A percentile compares a stretch with the other conserved stretches of the same genome.
Evolutionary conservation across 768 basidiomycete species (phyloP).

Genomic region (Tubosaeta brunneosetosa): DNA sequence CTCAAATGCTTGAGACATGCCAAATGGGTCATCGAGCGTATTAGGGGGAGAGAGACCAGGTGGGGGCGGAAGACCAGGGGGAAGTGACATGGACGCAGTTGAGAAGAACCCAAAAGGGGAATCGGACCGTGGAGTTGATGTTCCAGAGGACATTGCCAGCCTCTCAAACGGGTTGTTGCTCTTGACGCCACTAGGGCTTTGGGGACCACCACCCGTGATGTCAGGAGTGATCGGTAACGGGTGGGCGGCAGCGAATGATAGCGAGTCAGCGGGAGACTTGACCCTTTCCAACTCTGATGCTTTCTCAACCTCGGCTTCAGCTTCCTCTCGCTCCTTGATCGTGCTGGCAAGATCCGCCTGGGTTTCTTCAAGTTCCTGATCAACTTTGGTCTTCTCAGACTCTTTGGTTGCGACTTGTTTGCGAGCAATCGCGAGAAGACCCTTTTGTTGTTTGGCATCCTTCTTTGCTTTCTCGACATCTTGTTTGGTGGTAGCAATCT

Average conservation of each 20-base stretch:
- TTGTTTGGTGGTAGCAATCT: constrained; percentile 63
- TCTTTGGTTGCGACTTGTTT: constrained; percentile 90
- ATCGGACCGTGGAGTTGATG: constrained; percentile 42
- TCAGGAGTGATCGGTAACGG: constrained; percentile 72
- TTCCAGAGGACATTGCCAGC: constrained; percentile 45
- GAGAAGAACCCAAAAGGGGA: constrained; percentile 59
- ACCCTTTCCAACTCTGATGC: constrained; percentile 28
- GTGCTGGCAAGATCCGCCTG: constrained; percentile 46
- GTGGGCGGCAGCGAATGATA: constrained; percentile 61
- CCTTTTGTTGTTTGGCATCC: constrained; percentile 95
- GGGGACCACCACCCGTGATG: constrained; percentile 39
- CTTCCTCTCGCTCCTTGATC: constrained; percentile 52
- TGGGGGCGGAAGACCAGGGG: constrained; percentile 26
- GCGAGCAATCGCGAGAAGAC: constrained; percentile 87
- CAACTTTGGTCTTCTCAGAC: constrained; percentile 60
- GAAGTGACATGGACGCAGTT: constrained; percentile 33
- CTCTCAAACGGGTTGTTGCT: constrained; percentile 93
- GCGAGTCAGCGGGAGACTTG: constrained; percentile 43
- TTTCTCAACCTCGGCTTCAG: constrained; percentile 47
- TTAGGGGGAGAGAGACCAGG: constrained; percentile 10
- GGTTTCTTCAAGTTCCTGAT: constrained; percentile 70
- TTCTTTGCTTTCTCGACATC: constrained; percentile 87
- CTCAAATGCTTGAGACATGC: constrained; percentile 36
- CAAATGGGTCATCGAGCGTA: constrained; percentile 47
- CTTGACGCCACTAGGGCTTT: constrained; percentile 46